Evolutionary conservation across 2,329 filamentous ascomycete species (phyloP), one percentile per base, ranked within the genome.

Genomic region (Capronia coronata): DNA sequence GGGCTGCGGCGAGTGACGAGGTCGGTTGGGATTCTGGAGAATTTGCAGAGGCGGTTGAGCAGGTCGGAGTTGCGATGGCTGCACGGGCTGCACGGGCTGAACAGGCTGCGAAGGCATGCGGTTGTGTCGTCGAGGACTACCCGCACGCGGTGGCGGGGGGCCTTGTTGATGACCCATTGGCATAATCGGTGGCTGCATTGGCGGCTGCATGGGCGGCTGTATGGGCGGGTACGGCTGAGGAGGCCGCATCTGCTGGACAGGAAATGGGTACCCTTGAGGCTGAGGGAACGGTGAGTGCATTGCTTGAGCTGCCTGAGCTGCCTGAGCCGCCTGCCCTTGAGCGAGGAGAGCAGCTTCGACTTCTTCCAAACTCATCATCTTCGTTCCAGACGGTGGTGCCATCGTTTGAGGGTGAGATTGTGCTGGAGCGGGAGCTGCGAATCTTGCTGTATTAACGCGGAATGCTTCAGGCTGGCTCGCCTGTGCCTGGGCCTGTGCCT

Each of bases 351-450:
- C 83, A 46, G 91, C 91, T 71, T 98, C 93, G 16, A 98, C 90
- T 71, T 98, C 93, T 66, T 97, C 93, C 63, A 98, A 68, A 62
- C 88, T 97, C 85, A 98, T 83, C 71, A 96, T 84, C 62, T 68
- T 58, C 7, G 62, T 62, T 30, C 61, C n/a, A n/a, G 41, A n/a
- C 34, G 38, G 40, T 13, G 39, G 37, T 10, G 14, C 38, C 29
- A 16, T 6, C 21, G 22, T 5, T 27, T 27, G 43, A 59, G 21
- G 64, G 61, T 56, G 65, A 61, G 10, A 21, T 34, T 42, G 29
- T 27, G 18, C 62, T 61, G n/a, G 63, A 60, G 40, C 59, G 48
- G 59, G 52, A 14, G 61, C 55, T 18, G 59, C 49, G 37, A 59
- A 55, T 58, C 54, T 49, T 25, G 51, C 56, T 11, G 56, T 60